Evolutionary conservation across 2,329 filamentous ascomycete genomes (phyloP), one percentile per base, ranked within the genome.

Genomic region (Exophiala alcalophila): DNA sequence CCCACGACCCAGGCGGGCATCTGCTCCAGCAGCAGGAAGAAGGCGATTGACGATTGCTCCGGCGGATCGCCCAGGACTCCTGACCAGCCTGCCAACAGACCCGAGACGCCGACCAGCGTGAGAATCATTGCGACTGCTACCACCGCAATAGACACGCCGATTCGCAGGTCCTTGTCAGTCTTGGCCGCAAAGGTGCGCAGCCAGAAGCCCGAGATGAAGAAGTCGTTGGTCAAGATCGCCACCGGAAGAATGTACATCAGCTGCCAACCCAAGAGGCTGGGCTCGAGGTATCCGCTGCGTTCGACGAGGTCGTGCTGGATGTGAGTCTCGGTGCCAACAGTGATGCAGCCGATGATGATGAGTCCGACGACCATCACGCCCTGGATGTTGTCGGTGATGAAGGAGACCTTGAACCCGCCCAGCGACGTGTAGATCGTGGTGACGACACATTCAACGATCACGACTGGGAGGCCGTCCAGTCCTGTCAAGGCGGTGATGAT

Each of bases 141-240:
- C 5, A 76, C 76, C 12, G 86, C 85, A 35, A 86, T 71, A n/a
- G 75, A 76, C 20, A 86, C 76, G 34, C 86, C 87, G 40, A 90
- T 71, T 71, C 79, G 82, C 5, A 92, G 76, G 59, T 91, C 86
- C 57, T 76, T 81, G 70, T 92, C 86, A 0, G 83, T 86, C 62
- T 62, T 83, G 37, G 84, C 84, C 12, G 86, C 83, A 58, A 92
- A 92, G 4, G 86, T 86, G 36, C 86, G 82, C 63, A 91, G 77
- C 86, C 86, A 92, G 65, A 87, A 89, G 53, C 80, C 83, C 21
- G 84, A 87, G 29, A 92, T 71, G 70, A 92, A 92, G 71, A 92
- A 90, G 69, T 90, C 82, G 67, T 91, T 92, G 46, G 86, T 90
- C 42, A 90, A 61, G 52, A 92, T 77, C 30, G 86, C 86, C 4